A percentile compares a stretch with the other conserved stretches of the same genome.
Conservation (phyloP, 352 stramenopile species). For the Blastocystis sp. region DNA sequence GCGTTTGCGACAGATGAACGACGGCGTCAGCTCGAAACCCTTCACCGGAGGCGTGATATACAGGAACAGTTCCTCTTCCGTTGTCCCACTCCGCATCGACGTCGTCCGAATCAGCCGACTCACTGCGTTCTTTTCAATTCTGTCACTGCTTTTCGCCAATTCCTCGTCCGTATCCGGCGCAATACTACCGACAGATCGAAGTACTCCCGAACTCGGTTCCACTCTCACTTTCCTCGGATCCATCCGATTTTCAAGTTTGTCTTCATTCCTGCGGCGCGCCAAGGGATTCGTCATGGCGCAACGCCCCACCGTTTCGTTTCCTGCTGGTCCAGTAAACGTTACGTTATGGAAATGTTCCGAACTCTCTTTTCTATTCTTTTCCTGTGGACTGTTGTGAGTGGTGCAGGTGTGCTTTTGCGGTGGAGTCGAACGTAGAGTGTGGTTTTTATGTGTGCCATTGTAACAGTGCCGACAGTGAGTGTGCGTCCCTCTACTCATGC, state of each 20-base stretch:
- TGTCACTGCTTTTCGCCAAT: background rate
- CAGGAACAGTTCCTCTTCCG: background rate
- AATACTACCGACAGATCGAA: background rate
- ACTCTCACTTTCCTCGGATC: background rate
- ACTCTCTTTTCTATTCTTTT: background rate
- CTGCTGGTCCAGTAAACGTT: background rate
- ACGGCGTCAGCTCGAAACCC: slow-evolving; percentile 3
- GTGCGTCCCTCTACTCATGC: background rate
- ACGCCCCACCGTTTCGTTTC: too few relatives aligned
- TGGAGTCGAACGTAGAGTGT: background rate
- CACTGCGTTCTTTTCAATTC: background rate
- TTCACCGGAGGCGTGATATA: slow-evolving; percentile 1
- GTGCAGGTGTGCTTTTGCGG: background rate
- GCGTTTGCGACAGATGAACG: background rate
- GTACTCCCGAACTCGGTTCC: background rate
- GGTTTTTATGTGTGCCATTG: background rate
- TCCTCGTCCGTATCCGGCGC: background rate
- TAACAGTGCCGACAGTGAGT: background rate
- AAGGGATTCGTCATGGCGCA: background rate
- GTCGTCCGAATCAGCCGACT: background rate
- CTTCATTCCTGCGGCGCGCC: background rate
- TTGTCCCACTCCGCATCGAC: background rate
- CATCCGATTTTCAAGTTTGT: background rate
- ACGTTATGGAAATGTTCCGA: background rate
- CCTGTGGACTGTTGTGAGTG: background rate